Evolutionary conservation across 495 filamentous ascomycete genomes (phyloP).

Genomic region (Lophiostoma macrostomum): DNA sequence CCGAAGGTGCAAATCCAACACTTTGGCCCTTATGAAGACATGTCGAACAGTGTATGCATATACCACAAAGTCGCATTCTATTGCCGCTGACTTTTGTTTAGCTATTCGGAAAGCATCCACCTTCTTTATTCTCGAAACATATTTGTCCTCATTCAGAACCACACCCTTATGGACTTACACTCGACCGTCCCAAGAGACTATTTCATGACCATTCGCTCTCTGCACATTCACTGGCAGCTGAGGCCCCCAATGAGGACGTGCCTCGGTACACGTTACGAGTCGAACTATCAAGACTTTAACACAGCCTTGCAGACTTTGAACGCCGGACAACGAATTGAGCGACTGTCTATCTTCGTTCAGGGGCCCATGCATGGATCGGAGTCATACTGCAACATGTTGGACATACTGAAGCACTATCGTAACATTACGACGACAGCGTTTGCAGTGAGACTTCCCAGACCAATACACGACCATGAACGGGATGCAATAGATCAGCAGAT

Average conservation of each 20-base stretch:
- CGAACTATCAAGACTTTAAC: not conserved
- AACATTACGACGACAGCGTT: not conserved
- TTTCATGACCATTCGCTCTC: not conserved
- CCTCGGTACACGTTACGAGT: no score
- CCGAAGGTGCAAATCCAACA: no score
- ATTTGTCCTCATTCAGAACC: conserved; percentile 1
- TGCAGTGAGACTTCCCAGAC: not conserved
- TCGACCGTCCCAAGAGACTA: not conserved
- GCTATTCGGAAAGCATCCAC: not conserved
- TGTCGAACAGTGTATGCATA: not conserved
- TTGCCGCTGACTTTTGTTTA: not conserved
- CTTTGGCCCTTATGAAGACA: not conserved
- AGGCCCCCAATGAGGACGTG: no score
- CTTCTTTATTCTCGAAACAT: not conserved
- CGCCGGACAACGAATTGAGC: not conserved
- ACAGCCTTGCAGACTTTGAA: not conserved
- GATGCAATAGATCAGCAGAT: not conserved
- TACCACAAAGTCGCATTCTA: not conserved
- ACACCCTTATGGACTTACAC: not conserved
- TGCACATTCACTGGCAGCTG: conserved; percentile 1
- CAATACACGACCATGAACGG: not conserved
- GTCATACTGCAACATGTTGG: not conserved
- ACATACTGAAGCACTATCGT: not conserved
- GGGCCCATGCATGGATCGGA: not conserved
- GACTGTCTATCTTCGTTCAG: conserved; percentile 1